Evolutionary conservation across 441 rosid species (phyloP).

Genomic region (Iberis amara): DNA sequence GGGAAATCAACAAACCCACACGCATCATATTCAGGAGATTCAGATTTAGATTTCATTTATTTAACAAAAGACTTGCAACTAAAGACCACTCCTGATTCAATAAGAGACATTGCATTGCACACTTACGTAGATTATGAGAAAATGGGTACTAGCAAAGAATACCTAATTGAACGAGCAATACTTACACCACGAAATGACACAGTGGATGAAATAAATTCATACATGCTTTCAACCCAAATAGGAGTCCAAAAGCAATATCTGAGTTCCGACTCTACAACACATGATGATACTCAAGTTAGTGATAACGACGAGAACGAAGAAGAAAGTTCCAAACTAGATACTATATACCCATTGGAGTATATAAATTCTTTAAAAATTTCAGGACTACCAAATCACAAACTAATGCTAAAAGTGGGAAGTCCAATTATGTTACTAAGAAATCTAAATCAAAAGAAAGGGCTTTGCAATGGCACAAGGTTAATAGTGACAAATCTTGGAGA

Average conservation of each 20-base stretch:
- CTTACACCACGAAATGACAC: background rate
- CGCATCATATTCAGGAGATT: no score
- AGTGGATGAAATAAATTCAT: background rate
- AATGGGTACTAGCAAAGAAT: background rate
- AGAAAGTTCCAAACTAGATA: background rate
- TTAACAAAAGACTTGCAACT: no score
- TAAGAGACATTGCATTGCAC: background rate
- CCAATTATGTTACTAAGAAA: background rate
- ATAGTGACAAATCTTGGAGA: background rate
- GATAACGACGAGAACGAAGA: background rate
- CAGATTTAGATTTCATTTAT: background rate
- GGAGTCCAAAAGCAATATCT: background rate
- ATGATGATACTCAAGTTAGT: background rate
- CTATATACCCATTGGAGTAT: background rate
- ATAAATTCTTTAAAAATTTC: background rate
- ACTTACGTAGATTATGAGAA: background rate
- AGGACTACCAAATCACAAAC: background rate
- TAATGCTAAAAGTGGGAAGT: background rate
- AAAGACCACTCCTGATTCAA: background rate
- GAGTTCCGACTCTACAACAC: background rate
- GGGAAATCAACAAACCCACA: no score
- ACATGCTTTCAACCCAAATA: background rate
- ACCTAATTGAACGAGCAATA: background rate
- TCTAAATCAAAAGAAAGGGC: background rate
- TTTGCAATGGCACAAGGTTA: background rate